These are phyloP conservation scores for Patellifolia procumbens DNA, from an alignment of 179 eudicot genomes.

Conservation along the genomic window DNA sequence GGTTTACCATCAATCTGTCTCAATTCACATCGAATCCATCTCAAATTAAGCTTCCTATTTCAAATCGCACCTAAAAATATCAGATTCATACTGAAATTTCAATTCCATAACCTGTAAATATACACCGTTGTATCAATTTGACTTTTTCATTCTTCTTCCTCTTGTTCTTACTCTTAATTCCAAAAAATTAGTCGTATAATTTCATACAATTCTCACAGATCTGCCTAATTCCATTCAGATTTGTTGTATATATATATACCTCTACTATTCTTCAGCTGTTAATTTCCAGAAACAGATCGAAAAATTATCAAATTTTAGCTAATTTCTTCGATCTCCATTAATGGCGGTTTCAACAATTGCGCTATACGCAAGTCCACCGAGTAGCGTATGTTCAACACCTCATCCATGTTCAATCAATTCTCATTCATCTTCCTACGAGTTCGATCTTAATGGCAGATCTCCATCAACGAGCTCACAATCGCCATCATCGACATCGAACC, in stretches of 20 bases:
- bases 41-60: constrained; percentile 14
- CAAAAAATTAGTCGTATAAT: constrained; percentile 3
- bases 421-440: constrained; percentile 54
- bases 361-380: constrained; percentile 68
- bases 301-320: background rate
- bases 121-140: constrained; percentile 3
- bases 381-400: constrained; percentile 60
- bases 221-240: constrained; percentile 13
- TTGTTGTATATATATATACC: constrained; percentile 9
- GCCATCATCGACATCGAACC: constrained; percentile 52
- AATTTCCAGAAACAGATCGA: background rate
- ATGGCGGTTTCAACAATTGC: constrained; percentile 89
- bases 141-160: constrained; percentile 12
- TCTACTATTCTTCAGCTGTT: background rate
- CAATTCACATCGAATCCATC: background rate
- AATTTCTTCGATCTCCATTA: background rate
- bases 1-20: constrained; percentile 14
- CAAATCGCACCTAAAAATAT: background rate
- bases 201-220: constrained; percentile 13
- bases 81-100: constrained; percentile 11
- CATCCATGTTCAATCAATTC: constrained; percentile 56
- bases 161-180: constrained; percentile 24
- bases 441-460: constrained; percentile 53
- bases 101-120: constrained; percentile 21
- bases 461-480: constrained; percentile 47